These are phyloP conservation scores for Monosporascus sp. DNA, from an alignment of 2,329 filamentous ascomycete species.

Conservation along the genomic window DNA sequence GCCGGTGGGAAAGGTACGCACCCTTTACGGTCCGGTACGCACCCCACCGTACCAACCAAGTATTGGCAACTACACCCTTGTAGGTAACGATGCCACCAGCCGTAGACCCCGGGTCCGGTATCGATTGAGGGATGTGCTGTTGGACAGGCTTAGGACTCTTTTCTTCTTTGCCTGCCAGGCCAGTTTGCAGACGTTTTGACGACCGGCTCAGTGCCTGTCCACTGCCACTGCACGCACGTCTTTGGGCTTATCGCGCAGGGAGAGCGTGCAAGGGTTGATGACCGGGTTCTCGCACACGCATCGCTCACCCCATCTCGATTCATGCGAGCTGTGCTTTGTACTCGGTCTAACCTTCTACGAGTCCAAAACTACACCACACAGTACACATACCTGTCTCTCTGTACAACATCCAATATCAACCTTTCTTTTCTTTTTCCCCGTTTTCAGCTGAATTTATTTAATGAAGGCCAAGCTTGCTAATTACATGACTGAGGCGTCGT, in stretches of 20 bases:
- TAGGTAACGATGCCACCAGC: background rate
- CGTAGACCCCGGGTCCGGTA: background rate
- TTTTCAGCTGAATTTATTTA: conserved; percentile 1
- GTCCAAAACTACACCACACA: background rate
- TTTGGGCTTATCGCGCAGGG: background rate
- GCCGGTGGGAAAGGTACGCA: background rate
- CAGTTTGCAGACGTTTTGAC: background rate
- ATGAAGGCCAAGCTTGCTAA: conserved; percentile 1
- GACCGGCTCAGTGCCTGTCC: background rate
- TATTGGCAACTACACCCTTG: background rate
- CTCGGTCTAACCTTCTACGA: background rate
- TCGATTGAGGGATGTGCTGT: background rate
- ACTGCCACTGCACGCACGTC: too few species aligned
- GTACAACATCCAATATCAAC: background rate
- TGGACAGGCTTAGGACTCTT: background rate
- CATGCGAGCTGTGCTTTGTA: background rate
- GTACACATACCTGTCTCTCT: background rate
- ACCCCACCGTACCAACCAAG: background rate
- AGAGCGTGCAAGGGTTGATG: background rate
- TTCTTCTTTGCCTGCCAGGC: background rate
- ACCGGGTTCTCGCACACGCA: background rate
- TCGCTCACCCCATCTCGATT: background rate
- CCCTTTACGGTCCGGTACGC: background rate
- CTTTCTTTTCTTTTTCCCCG: background rate
- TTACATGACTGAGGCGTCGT: conserved; percentile 1